phyloP scores from a whole-genome alignment of 495 filamentous ascomycete genomes.

The Bryoglossum gracile region DNA sequence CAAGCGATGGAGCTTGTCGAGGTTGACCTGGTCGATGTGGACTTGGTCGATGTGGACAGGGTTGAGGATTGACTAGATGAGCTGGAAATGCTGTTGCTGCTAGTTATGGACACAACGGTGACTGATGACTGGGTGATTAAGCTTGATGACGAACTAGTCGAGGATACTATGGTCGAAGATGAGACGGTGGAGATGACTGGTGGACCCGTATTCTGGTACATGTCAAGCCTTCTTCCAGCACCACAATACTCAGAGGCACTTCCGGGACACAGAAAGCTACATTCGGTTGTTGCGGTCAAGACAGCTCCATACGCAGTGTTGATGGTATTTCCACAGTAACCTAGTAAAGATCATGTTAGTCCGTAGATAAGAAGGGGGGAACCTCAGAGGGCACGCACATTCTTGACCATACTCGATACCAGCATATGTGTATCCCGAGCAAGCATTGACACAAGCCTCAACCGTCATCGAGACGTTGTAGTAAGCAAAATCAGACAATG shows the following conservation, averaged over 20 bases:
- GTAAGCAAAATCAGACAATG: conserved; percentile 9
- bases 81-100: background rate
- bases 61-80: background rate
- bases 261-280: conserved; percentile 48
- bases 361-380: background rate
- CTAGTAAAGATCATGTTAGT: conserved; percentile 10
- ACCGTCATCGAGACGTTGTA: conserved; percentile 1
- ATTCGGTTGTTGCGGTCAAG: conserved; percentile 37
- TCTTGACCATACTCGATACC: conserved; percentile 37
- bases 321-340: conserved; percentile 26
- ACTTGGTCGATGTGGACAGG: background rate
- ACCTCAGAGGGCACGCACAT: conserved; percentile 27
- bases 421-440: conserved; percentile 20
- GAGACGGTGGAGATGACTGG: background rate
- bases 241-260: conserved; percentile 48
- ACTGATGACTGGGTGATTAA: background rate
- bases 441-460: conserved; percentile 18
- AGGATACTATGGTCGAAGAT: background rate
- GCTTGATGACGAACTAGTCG: background rate
- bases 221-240: conserved; percentile 28
- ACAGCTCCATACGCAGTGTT: conserved; percentile 3
- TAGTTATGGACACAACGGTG: background rate
- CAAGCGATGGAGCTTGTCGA: background rate
- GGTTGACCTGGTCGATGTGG: background rate
- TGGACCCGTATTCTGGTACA: background rate